These are phyloP conservation scores for Salmacisia buchloeana DNA, from an alignment of 1,284 basidiomycete species.

Conservation along the genomic window DNA sequence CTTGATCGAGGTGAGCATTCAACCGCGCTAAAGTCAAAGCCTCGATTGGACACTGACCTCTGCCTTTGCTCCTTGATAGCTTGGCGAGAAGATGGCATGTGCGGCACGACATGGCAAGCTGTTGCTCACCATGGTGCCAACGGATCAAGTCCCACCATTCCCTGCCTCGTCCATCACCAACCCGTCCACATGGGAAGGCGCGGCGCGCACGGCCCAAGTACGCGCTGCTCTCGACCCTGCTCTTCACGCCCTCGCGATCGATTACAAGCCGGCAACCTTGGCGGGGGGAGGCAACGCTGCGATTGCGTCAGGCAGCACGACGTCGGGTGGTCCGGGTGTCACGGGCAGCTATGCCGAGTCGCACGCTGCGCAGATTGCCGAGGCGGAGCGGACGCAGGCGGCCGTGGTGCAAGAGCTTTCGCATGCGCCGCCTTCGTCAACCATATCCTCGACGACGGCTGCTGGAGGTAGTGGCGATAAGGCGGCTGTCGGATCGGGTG, in stretches of 20 bases:
- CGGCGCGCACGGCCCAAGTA: constrained; percentile 15
- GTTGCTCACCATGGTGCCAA: constrained; percentile 25
- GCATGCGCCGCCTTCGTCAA: background rate
- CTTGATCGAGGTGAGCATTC: constrained; percentile 27
- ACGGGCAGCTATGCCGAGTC: background rate
- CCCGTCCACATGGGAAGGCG: background rate
- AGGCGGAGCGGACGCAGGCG: constrained; percentile 11
- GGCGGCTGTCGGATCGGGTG: too few relatives aligned
- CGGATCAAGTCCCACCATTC: background rate
- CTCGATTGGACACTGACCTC: background rate
- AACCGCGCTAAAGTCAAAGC: too few relatives aligned
- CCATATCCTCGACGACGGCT: too few relatives aligned
- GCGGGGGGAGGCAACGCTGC: background rate
- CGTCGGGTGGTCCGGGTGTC: too few relatives aligned
- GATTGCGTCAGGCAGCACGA: background rate
- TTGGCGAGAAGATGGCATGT: constrained; percentile 40
- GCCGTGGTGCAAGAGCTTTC: background rate
- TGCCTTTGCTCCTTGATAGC: constrained; percentile 3
- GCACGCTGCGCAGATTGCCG: constrained; percentile 1
- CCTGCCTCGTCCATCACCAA: background rate
- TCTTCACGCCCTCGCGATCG: constrained; percentile 1
- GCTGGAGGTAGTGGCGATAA: too few relatives aligned
- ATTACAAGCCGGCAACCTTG: background rate
- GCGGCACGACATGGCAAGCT: constrained; percentile 41
- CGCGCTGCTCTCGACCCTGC: constrained; percentile 5